Conservation (phyloP, 2,329 filamentous ascomycete genomes). For the Trichoderma koningii region DNA sequence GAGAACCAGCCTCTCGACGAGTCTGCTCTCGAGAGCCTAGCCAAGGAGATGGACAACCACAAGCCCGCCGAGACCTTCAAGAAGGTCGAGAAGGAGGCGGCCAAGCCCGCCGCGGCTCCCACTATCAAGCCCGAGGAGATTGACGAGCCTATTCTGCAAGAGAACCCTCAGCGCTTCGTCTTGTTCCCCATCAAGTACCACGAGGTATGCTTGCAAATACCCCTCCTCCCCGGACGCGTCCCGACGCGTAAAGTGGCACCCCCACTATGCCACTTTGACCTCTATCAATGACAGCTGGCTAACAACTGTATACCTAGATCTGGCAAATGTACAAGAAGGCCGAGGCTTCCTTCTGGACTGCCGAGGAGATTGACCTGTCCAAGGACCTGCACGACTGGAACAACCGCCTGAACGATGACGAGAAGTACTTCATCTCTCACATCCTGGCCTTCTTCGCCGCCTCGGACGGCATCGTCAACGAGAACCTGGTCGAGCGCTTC, state of each 20-base stretch:
- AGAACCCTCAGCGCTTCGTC: slow-evolving; percentile 95
- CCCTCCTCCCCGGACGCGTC: slow-evolving; percentile 41
- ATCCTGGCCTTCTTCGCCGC: slow-evolving; percentile 99
- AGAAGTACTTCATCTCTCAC: slow-evolving; percentile 97
- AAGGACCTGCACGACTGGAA: slow-evolving; percentile 99
- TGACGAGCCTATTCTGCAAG: slow-evolving; percentile 87
- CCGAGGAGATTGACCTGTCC: slow-evolving; percentile 97
- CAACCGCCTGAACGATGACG: slow-evolving; percentile 93
- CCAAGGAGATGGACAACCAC: slow-evolving; percentile 62
- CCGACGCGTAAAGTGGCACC: slow-evolving; percentile 69
- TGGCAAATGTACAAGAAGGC: slow-evolving; percentile 99
- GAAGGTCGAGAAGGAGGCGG: slow-evolving; percentile 38
- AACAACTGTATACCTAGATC: slow-evolving; percentile 69
- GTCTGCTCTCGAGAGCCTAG: slow-evolving; percentile 53
- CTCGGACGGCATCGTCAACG: slow-evolving; percentile 98
- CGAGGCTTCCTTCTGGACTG: slow-evolving; percentile 99
- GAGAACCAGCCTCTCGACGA: slow-evolving; percentile 69
- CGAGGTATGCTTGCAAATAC: slow-evolving; percentile 69
- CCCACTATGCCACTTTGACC: slow-evolving; percentile 21
- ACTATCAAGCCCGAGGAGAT: slow-evolving; percentile 69
- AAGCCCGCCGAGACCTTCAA: slow-evolving; percentile 56
- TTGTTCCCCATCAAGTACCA: slow-evolving; percentile 99
- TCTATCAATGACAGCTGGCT: slow-evolving; percentile 35
- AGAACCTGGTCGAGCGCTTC: slow-evolving; percentile 98
- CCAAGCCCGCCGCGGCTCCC: slow-evolving; percentile 43